These are phyloP conservation scores for Gymnopus androsaceus DNA, from an alignment of 1,284 basidiomycete genomes.

Conservation along the genomic window DNA sequence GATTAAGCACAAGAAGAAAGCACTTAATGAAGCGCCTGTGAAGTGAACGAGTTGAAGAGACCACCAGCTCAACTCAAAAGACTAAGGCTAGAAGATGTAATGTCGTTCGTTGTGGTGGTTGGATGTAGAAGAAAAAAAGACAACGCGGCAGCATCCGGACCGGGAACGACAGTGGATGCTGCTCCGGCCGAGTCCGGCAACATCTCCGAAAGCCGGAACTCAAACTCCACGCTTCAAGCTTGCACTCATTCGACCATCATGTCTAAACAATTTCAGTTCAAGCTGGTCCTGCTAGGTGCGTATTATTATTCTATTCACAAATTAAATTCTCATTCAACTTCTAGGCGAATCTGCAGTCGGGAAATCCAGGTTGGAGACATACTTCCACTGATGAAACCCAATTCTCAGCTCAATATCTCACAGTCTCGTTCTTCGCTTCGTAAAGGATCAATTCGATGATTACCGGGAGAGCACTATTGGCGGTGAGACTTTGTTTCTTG, in stretches of 20 bases:
- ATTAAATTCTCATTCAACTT: constrained; percentile 12
- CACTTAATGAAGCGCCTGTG: background rate
- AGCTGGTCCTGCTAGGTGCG: constrained; percentile 87
- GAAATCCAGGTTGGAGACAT: constrained; percentile 77
- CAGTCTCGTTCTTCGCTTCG: constrained; percentile 92
- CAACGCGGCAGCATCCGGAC: no score
- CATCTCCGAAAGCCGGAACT: background rate
- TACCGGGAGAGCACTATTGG: constrained; percentile 92
- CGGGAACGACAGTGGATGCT: no score
- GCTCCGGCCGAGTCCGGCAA: constrained; percentile 16
- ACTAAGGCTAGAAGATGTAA: background rate
- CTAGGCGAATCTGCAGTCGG: constrained; percentile 97
- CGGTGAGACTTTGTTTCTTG: constrained; percentile 44
- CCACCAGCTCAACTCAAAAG: constrained; percentile 24
- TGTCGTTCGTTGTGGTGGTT: constrained; percentile 31
- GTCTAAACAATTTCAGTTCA: constrained; percentile 87
- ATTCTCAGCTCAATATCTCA: constrained; percentile 11
- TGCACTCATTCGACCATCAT: constrained; percentile 42
- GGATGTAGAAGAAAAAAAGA: constrained; percentile 8
- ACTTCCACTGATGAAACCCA: background rate
- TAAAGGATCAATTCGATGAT: constrained; percentile 97
- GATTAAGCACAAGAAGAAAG: constrained; percentile 3
- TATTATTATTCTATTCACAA: constrained; percentile 22
- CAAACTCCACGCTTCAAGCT: background rate
- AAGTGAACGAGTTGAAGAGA: constrained; percentile 11